These are phyloP conservation scores for Colletotrichum gigasporum DNA, from an alignment of 2,329 filamentous ascomycete genomes.

Conservation along the genomic window DNA sequence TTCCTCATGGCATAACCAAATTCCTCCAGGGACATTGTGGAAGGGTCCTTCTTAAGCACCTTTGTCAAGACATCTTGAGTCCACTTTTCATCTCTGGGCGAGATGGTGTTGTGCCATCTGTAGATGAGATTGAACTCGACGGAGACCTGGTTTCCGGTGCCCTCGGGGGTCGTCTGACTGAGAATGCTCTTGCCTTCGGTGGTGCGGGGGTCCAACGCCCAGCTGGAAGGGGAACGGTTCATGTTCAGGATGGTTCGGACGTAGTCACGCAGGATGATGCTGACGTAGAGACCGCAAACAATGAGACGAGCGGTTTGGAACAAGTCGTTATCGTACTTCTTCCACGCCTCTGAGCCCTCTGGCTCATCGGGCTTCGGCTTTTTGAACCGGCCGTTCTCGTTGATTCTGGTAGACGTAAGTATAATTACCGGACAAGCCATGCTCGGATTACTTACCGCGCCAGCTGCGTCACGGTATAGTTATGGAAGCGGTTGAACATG, in stretches of 20 bases:
- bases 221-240: constrained; percentile 51
- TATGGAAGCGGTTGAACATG: constrained; percentile 57
- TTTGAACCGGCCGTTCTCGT: constrained; percentile 50
- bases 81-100: constrained; percentile 42
- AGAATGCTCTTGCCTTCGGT: constrained; percentile 37
- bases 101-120: constrained; percentile 44
- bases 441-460: constrained; percentile 21
- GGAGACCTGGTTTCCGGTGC: constrained; percentile 45
- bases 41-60: constrained; percentile 24
- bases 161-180: constrained; percentile 41
- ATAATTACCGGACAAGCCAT: neutral
- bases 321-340: constrained; percentile 48
- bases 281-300: constrained; percentile 66
- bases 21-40: constrained; percentile 1
- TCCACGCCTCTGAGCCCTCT: constrained; percentile 37
- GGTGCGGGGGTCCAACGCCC: constrained; percentile 59
- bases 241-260: constrained; percentile 52
- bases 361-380: constrained; percentile 32
- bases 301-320: constrained; percentile 53
- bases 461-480: constrained; percentile 35
- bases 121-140: constrained; percentile 48
- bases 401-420: constrained; percentile 41
- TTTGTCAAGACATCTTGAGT: constrained; percentile 37
- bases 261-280: constrained; percentile 54
- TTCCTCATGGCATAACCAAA: constrained; percentile 32